phyloP scores from a whole-genome alignment of 352 stramenopile species.

The Blastocystis sp. region DNA sequence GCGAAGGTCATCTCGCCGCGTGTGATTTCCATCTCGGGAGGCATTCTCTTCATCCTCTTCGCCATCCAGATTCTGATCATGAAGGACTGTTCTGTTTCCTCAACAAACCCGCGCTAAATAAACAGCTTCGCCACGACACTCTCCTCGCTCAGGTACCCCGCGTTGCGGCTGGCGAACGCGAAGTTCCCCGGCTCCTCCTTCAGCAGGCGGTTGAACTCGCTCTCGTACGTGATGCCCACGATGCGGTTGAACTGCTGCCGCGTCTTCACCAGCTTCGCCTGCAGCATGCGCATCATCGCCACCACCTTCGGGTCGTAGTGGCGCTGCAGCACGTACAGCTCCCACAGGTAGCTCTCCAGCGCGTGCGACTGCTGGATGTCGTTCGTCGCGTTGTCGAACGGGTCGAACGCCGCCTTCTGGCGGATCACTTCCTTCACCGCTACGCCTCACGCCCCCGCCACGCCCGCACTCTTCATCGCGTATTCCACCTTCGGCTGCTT shows the following conservation, averaged over 20 bases:
- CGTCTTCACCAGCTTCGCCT: conserved; percentile 23
- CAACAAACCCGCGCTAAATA: conserved; percentile 42
- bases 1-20: conserved; percentile 81
- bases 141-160: conserved; percentile 9
- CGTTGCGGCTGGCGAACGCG: background rate
- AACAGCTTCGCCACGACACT: conserved; percentile 11
- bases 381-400: conserved; percentile 79
- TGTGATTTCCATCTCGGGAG: conserved; percentile 80
- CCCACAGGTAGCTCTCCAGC: conserved; percentile 83
- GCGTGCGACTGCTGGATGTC: conserved; percentile 79
- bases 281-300: conserved; percentile 78
- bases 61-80: conserved; percentile 75
- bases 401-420: conserved; percentile 80
- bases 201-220: conserved; percentile 47
- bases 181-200: background rate
- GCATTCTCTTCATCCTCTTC: conserved; percentile 82
- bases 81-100: conserved; percentile 53
- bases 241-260: conserved; percentile 52
- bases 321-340: conserved; percentile 81
- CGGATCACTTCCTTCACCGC: conserved; percentile 76
- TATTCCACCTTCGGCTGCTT: conserved; percentile 9
- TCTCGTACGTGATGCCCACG: conserved; percentile 48
- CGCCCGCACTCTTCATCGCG: conserved; percentile 76
- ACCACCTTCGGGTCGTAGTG: conserved; percentile 84
- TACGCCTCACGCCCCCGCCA: conserved; percentile 76